Evolutionary conservation across 805 yeast species (phyloP).

Genomic region (Wickerhamiella bombiphila): DNA sequence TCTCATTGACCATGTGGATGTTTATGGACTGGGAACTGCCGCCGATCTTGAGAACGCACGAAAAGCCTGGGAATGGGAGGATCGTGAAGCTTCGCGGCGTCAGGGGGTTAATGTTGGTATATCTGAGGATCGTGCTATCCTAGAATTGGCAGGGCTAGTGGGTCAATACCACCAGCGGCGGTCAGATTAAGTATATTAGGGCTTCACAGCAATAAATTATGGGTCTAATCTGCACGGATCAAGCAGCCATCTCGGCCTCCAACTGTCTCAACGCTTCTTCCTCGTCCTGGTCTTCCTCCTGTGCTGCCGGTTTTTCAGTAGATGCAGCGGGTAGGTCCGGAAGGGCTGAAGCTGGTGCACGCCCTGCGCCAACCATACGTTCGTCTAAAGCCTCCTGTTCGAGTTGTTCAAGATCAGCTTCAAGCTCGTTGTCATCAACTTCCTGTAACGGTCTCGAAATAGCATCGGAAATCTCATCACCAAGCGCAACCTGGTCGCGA

Average conservation of each 20-base stretch:
- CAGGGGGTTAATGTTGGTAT: slow-evolving; percentile 53
- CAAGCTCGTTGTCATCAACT: slow-evolving; percentile 72
- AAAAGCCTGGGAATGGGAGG: slow-evolving; percentile 83
- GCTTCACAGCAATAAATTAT: background rate
- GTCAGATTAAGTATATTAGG: too few species aligned
- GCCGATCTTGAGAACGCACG: slow-evolving; percentile 65
- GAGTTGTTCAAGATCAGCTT: slow-evolving; percentile 79
- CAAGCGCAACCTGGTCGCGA: slow-evolving; percentile 87
- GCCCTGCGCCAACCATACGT: slow-evolving; percentile 36
- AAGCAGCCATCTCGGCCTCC: slow-evolving; percentile 32
- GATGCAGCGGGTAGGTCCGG: slow-evolving; percentile 22
- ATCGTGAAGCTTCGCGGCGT: slow-evolving; percentile 66
- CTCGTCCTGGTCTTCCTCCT: slow-evolving; percentile 2
- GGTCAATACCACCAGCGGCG: too few species aligned
- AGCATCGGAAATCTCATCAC: slow-evolving; percentile 93
- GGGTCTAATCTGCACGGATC: slow-evolving; percentile 2
- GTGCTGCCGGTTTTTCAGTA: slow-evolving; percentile 24
- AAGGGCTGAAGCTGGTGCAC: slow-evolving; percentile 24
- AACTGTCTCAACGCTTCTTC: slow-evolving; percentile 24
- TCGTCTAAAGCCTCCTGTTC: slow-evolving; percentile 68
- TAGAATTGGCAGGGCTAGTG: slow-evolving; percentile 67
- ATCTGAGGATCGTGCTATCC: slow-evolving; percentile 65
- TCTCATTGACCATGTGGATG: slow-evolving; percentile 61
- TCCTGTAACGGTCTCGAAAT: slow-evolving; percentile 90
- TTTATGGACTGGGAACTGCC: slow-evolving; percentile 81